Evolutionary conservation across 345 rosid genomes (phyloP).

Genomic region (Bretschneidera sinensis): DNA sequence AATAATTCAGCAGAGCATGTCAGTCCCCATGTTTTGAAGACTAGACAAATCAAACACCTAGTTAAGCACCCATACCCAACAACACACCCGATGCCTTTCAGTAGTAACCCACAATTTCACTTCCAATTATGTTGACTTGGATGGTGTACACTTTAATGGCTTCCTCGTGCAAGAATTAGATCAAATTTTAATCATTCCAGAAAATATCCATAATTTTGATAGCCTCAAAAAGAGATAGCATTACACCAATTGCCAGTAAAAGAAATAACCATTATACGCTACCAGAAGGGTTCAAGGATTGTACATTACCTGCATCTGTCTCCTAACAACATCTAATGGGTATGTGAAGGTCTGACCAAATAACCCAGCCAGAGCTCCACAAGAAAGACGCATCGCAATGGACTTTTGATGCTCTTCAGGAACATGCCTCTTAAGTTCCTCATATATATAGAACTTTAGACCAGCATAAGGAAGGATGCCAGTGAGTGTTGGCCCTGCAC

Average conservation of each 20-base stretch:
- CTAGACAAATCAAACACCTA: too few species aligned
- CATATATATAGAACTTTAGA: slow-evolving; percentile 87
- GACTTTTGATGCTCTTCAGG: slow-evolving; percentile 93
- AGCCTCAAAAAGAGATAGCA: neutral
- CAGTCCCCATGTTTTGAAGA: too few species aligned
- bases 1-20: too few species aligned
- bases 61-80: too few species aligned
- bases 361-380: slow-evolving; percentile 96
- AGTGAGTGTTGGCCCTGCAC: slow-evolving; percentile 78
- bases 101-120: too few species aligned
- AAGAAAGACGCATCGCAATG: slow-evolving; percentile 75
- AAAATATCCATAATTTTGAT: too few species aligned
- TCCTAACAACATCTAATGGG: slow-evolving; percentile 93
- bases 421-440: slow-evolving; percentile 82
- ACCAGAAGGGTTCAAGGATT: neutral
- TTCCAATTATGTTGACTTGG: too few species aligned
- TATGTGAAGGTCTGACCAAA: slow-evolving; percentile 93
- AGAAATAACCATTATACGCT: neutral
- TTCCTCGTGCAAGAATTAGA: too few species aligned
- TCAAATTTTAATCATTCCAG: too few species aligned
- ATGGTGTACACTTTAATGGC: too few species aligned
- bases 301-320: slow-evolving; percentile 91
- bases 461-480: slow-evolving; percentile 98
- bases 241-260: neutral
- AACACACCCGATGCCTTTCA: too few species aligned